Conservation (phyloP, 352 stramenopile genomes). For the Phytophthora cryptogea region DNA sequence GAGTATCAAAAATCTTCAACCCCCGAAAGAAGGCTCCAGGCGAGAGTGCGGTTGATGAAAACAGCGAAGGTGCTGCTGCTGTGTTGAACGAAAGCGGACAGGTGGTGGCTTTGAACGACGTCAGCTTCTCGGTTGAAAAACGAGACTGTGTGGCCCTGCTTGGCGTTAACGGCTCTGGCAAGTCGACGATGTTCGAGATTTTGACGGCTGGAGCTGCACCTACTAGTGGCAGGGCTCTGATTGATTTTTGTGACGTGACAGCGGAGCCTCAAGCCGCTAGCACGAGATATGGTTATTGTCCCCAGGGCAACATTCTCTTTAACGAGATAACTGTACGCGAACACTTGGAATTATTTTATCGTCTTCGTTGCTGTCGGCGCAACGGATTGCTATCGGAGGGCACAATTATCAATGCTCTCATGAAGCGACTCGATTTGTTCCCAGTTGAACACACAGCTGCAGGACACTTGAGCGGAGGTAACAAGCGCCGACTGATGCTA, state of each 20-base stretch:
- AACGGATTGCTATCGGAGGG: conserved; percentile 32
- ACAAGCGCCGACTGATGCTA: conserved; percentile 83
- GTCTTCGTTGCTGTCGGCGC: conserved; percentile 44
- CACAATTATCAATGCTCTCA: conserved; percentile 44
- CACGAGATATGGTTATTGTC: conserved; percentile 77
- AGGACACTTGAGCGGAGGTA: conserved; percentile 76
- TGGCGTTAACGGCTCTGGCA: conserved; percentile 95
- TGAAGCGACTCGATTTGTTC: conserved; percentile 62
- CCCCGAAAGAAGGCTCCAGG: conserved; percentile 21
- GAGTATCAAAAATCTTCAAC: conserved; percentile 74
- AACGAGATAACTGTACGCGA: conserved; percentile 72
- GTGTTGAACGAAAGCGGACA: conserved; percentile 49
- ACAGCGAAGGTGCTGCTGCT: conserved; percentile 23
- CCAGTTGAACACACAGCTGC: conserved; percentile 62
- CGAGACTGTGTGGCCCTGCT: conserved; percentile 93
- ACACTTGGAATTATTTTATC: conserved; percentile 75
- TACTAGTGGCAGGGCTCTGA: conserved; percentile 58
- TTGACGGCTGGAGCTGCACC: conserved; percentile 91
- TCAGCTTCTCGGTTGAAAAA: conserved; percentile 85
- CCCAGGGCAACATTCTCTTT: conserved; percentile 81
- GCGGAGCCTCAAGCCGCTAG: conserved; percentile 53
- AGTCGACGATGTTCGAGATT: conserved; percentile 97
- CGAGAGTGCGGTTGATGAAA: conserved; percentile 10
- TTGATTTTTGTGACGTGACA: conserved; percentile 69
- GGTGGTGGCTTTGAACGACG: conserved; percentile 69